Conservation (phyloP, 2,329 filamentous ascomycete genomes). For the Podosphaera fusca region DNA sequence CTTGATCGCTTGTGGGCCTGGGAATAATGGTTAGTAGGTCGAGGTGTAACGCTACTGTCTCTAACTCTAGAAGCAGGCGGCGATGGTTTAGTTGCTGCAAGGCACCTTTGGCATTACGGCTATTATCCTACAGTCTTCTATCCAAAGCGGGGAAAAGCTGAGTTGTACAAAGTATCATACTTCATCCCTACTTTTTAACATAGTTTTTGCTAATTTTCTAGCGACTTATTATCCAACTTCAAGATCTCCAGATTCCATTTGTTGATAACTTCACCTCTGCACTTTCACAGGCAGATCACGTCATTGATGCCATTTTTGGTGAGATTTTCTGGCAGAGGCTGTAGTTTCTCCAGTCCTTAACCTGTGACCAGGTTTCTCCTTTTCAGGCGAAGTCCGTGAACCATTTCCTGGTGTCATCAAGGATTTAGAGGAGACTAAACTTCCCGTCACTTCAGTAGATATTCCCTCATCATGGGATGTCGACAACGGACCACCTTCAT, state of each 20-base stretch:
- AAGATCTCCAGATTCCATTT: constrained; percentile 64
- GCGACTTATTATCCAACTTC: constrained; percentile 66
- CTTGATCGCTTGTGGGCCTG: constrained; percentile 76
- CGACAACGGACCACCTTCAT: constrained; percentile 55
- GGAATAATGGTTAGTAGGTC: constrained; percentile 35
- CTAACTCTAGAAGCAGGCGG: constrained; percentile 33
- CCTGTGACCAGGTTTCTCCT: constrained; percentile 49
- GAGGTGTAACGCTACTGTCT: not conserved
- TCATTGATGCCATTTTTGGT: constrained; percentile 90
- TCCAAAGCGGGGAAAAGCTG: constrained; percentile 75
- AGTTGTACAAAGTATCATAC: constrained; percentile 52
- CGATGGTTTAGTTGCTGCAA: constrained; percentile 81
- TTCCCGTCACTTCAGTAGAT: constrained; percentile 75
- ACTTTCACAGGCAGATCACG: constrained; percentile 46
- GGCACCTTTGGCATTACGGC: constrained; percentile 78
- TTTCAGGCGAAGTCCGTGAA: constrained; percentile 76
- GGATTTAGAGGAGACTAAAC: constrained; percentile 44
- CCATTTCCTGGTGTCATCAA: constrained; percentile 69
- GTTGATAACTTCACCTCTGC: constrained; percentile 53
- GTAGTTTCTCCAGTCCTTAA: not conserved
- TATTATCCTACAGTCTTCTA: constrained; percentile 81
- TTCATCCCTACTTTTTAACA: not conserved
- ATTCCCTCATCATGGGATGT: constrained; percentile 92
- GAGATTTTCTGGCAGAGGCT: constrained; percentile 2
- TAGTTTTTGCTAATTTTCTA: constrained; percentile 16